Base-by-base conservation (phyloP, 169 alveolate genomes). In the Plasmodium coatneyi region DNA sequence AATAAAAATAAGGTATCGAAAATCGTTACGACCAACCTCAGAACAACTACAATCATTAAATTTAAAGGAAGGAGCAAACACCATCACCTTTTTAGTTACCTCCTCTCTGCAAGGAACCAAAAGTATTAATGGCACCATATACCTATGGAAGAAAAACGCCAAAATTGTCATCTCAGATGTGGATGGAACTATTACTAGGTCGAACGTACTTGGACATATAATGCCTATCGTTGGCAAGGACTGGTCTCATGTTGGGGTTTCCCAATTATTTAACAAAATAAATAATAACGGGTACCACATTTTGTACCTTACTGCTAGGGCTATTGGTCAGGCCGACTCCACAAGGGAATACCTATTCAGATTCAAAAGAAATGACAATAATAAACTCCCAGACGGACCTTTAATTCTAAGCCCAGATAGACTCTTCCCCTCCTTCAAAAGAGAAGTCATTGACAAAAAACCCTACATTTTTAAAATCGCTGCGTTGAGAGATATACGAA, bases 191-290 rank as follows among this genome's bases (percentile, higher is more conserved):
- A 98, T 98, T 80, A 98, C 99, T 12, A 96, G 97, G 72, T 98
- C 99, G 30, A 99, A 99, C 92, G 98, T 99, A 5, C 95, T 98
- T 72, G 99, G 99, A 0, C 99, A 98, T 81, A 84, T 99, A 49
- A 97, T 98, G 98, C 99, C 99, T 32, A 97, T 98, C 82, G 96
- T 99, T 7, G 99, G 99, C 14, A 96, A 97, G 70, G 99, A 99
- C 95, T 99, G 99, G 99, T 96, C 99, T 39, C 99, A 99, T 93
- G 96, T 96, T 10, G 99, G 99, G 0, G 99, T 99, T 1, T 98
- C 99, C 7, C 98, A 97, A 83, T 95, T 99, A 83, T 98, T 97
- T 92, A 96, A 98, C 39, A 97, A 98, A 84, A 96, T 99, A 56
- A 76, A 95, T 72, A 83, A 86, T n/a, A 98, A 98, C 94, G 99